Evolutionary conservation across 345 rosid genomes (phyloP), one percentile per base, ranked within the genome.

Genomic region (Moringa oleifera): DNA sequence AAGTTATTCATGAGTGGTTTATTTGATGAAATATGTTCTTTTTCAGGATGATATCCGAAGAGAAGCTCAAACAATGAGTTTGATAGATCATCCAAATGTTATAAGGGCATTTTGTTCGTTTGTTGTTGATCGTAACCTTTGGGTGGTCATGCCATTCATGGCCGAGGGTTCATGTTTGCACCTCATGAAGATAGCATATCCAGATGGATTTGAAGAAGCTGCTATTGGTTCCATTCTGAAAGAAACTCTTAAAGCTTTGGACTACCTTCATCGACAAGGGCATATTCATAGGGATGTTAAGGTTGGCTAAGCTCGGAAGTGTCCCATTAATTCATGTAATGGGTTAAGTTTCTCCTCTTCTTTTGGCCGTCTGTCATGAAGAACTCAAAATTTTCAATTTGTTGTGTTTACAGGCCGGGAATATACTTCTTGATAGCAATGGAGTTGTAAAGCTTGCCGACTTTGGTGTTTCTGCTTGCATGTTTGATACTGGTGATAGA

Each of bases 61-160:
- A 71, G 98, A 95, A 72, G 90, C 97, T 61, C 99, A 91, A 75
- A 95, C 94, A 18, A 91, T 95, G 99, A 85, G 87, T 73, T 79
- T 95, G 83, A 91, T 95, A 69, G 96, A 95, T 71, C 99, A 95
- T 80, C 96, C 94, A 55, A 95, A 95, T 68, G 91, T 85, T 55
- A 87, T 91, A 55, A 85, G 73, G 71, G 95, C 96, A 62, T 83
- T 60, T 58, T 91, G 99, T 76, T 95, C 98, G 9, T 95, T 95
- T 82, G 95, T 89, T 57, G 98, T 91, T 55, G 95, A 82, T 22
- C 69, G 71, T 46, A 76, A 84, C 70, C 94, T 95, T 45, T 95
- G 98, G 99, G 99, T 95, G 19, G 82, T 91, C 75, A 95, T 95
- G 98, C 96, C 97, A n/a, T 95, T 81, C 76, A 95, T 95, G 99